Evolutionary conservation across 2,329 filamentous ascomycete species (phyloP), one percentile per base, ranked within the genome.

Genomic region (Nemania sp.): DNA sequence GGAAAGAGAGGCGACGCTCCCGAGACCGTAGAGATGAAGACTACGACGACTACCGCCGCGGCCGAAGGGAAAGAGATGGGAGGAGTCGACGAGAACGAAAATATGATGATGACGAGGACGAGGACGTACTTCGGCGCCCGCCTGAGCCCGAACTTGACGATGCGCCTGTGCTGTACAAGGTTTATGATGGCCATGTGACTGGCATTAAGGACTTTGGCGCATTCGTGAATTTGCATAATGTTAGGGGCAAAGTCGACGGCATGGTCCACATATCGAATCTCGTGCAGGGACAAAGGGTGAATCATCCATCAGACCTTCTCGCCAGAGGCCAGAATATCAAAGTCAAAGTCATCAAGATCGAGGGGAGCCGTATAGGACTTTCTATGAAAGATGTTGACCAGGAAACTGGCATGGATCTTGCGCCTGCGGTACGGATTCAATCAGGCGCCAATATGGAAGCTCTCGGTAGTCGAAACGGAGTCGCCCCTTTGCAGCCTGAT

Each of bases 311-410:
- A 0, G 96, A 99, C 77, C 82, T 99, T 1, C 86, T 99, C 4
- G 87, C 91, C 2, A 87, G 88, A 68, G 93, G 92, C 5, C 94
- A 98, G 77, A 83, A 88, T 1, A 93, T 99, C 62, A 97, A 96
- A 79, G 93, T 98, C 74, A 99, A 99, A 79, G 91, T 99, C 26
- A 85, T 92, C 75, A 97, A 92, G 77, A 90, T 97, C 61, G 92
- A 98, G 76, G 91, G 92, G 3, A 89, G 85, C 61, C 88, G 93
- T 29, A 90, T 98, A 74, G 94, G 94, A 0, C 82, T 99, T 5
- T 97, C 94, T 0, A 98, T 99, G 94, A 97, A 97, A 77, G 95
- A 98, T 69, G 94, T 98, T 18, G 95, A 99, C 74, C 96, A 99
- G 79, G 87, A 88, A 32, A 94, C 92, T 2, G 96, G 96, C 5